Evolutionary conservation across 176 grass and related monocot species (phyloP), one percentile per base, ranked within the genome.

Genomic region (Themeda triandra): DNA sequence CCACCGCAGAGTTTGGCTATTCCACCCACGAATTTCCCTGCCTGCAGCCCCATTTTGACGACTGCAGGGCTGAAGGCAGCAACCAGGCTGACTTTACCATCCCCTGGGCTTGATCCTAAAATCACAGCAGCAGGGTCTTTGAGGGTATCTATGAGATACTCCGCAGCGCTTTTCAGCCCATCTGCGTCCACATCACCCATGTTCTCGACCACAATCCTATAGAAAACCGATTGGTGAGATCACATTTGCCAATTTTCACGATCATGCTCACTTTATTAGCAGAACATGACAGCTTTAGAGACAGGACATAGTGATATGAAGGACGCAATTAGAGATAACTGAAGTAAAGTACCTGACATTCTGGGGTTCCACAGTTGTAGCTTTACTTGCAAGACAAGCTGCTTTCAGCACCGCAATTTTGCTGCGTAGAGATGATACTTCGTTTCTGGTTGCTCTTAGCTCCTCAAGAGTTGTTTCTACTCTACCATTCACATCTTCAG

Each of bases 341-440:
- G 24, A 88, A 53, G 67, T 42, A 51, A 60, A 87, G 48, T 88
- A 98, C 95, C 95, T 93, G 69, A 92, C 73, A 66, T 90, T 95
- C 5, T 85, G 75, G 62, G 84, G 86, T 78, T 90, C 91, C 19
- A 95, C 27, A 4, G 71, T 58, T 79, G 75, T 53, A 24, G 91
- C 87, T 85, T 84, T 93, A 69, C 80, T 92, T 66, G 87, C 87
- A 81, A 95, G 69, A 51, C 78, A 88, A 70, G 76, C 76, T 41
- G 96, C 93, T 98, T 94, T 98, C 40, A 95, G 91, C 67, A 93
- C 83, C 39, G 96, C 93, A 72, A 98, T 93, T 93, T 82, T 93
- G 89, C 89, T 98, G 24, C 85, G 86, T 24, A 98, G 69, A 73
- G 91, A 84, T 32, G 85, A 93, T 83, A 95, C 83, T 86, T 98